Evolutionary conservation across 108 stramenopile genomes (phyloP), one percentile per base, ranked within the genome.

Genomic region (Aurantiochytrium sp.): DNA sequence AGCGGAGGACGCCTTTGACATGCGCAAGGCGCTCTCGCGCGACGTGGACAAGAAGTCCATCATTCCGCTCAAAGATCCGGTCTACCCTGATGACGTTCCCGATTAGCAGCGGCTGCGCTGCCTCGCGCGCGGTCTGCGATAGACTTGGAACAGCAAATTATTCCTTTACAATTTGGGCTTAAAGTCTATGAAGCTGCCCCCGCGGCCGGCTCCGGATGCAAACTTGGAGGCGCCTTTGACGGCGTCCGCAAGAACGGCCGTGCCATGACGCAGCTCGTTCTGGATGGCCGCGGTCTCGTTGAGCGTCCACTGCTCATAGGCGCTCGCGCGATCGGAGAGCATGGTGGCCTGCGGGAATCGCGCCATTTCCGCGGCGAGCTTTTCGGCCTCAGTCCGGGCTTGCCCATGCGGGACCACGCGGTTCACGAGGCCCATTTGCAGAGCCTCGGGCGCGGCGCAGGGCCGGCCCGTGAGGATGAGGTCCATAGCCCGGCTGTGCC

Each of bases 11-110:
- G 97, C 96, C 19, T 91, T 93, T 87, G 97, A 99, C 91, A 99
- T 99, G 98, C 68, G 97, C 37, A 97, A 97, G 89, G 95, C 96
- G 32, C 90, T 98, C 55, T 93, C 94, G 3, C 87, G 98, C 87
- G 98, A 98, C 69, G 81, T 39, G 68, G 89, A 95, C 31, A 96
- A 96, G 86, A 90, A 95, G 69, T 95, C 95, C 55, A 90, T 95
- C 3, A 92, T 97, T 87, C 97, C 97, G 50, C 88, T 98, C 85
- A 91, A 95, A 54, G 90, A 94, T 50, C 96, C 96, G 0, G 92
- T 98, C 37, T 87, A 68, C 54, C 98, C 98, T 12, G 94, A 96
- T 31, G 96, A 99, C 55, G 55, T 59, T 32, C 55, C 55, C 22
- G 55, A 59, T 59, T 59, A 59, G 17, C 0, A 59, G n/a, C n/a